phyloP scores from a whole-genome alignment of 1,284 basidiomycete genomes.

The Ceratobasidium sp. region DNA sequence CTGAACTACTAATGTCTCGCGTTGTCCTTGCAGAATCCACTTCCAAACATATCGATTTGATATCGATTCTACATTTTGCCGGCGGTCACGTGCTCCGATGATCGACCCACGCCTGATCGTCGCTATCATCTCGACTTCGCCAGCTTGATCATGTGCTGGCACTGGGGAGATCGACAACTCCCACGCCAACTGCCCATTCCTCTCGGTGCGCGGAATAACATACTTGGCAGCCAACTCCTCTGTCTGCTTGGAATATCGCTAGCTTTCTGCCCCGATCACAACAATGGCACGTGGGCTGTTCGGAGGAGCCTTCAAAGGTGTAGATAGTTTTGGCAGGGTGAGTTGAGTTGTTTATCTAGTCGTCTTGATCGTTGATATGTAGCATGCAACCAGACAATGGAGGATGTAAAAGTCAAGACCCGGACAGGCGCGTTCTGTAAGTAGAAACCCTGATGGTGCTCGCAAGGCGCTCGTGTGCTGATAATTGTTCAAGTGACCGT shows the following conservation, averaged over 20 bases:
- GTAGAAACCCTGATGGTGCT: conserved; percentile 54
- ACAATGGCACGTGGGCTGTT: conserved; percentile 78
- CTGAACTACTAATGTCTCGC: too few relatives aligned
- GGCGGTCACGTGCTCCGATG: too few relatives aligned
- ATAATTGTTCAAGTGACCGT: conserved; percentile 79
- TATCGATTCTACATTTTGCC: too few relatives aligned
- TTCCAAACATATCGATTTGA: too few relatives aligned
- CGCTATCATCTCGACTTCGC: not conserved
- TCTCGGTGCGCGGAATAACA: not conserved
- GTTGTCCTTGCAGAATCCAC: too few relatives aligned
- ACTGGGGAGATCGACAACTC: conserved; percentile 4
- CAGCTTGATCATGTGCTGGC: conserved; percentile 26
- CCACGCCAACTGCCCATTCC: not conserved
- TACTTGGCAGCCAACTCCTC: not conserved
- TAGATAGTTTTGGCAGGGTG: conserved; percentile 99
- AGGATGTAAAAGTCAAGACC: conserved; percentile 98
- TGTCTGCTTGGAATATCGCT: not conserved
- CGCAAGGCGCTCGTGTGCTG: not conserved
- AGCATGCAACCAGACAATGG: conserved; percentile 79
- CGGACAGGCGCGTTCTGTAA: conserved; percentile 89
- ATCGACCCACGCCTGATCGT: too few relatives aligned
- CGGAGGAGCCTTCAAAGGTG: conserved; percentile 78
- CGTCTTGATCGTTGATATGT: conserved; percentile 36
- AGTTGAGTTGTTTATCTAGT: conserved; percentile 47
- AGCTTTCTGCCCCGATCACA: not conserved